A percentile compares a stretch with the other conserved stretches of the same genome.
Conservation (phyloP, 352 stramenopile genomes). For the Thraustotheca clavata region DNA sequence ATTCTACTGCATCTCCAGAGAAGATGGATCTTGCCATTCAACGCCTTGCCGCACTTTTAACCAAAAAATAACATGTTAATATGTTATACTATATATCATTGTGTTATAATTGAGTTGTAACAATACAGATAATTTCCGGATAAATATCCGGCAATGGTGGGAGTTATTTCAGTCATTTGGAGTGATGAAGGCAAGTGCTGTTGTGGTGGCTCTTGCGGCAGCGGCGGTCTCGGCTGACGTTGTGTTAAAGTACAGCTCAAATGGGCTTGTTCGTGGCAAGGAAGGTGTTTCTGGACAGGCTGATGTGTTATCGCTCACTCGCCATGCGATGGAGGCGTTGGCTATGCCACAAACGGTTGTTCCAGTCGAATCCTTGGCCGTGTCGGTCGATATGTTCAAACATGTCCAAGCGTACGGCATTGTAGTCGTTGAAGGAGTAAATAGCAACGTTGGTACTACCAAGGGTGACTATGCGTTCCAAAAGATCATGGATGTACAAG, state of each 20-base stretch:
- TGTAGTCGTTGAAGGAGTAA: conserved; percentile 9
- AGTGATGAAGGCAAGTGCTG: conserved; percentile 9
- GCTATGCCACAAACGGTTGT: conserved; percentile 3
- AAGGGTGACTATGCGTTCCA: conserved; percentile 14
- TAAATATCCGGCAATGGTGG: neutral
- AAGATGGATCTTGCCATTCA: conserved; percentile 38
- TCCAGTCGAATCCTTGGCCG: neutral
- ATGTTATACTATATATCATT: neutral
- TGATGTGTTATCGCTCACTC: neutral
- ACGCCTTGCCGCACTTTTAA: conserved; percentile 28
- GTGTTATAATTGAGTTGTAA: neutral
- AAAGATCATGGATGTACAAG: conserved; percentile 9
- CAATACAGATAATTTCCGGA: neutral
- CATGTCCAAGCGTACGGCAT: conserved; percentile 13
- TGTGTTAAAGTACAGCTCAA: conserved; percentile 13
- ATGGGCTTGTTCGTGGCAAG: conserved; percentile 6
- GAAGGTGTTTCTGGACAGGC: neutral
- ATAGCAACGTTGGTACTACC: neutral
- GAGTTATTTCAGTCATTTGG: conserved; percentile 4
- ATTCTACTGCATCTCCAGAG: conserved; percentile 31
- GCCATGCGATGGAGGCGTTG: conserved; percentile 12
- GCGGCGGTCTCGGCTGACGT: conserved; percentile 6
- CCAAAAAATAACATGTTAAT: neutral
- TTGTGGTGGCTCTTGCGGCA: conserved; percentile 6
- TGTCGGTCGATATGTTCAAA: conserved; percentile 8